Evolutionary conservation across 352 stramenopile genomes (phyloP).

Genomic region (Phytophthora hybrid): DNA sequence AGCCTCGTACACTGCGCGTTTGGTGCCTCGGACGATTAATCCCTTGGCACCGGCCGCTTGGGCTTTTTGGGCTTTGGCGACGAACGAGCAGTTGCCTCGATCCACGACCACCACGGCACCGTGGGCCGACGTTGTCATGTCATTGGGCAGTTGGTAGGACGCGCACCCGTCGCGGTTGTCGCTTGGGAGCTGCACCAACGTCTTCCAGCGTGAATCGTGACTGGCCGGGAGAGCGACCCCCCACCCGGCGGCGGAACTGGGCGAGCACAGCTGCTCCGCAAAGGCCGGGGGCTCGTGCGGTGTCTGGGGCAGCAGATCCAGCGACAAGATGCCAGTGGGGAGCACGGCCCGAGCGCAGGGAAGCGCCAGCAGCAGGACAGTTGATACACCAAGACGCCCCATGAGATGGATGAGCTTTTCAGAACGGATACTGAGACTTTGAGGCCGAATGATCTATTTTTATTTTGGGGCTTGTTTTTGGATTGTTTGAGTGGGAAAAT

Average conservation of each 20-base stretch:
- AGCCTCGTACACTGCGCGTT: conserved; percentile 65
- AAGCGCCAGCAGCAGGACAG: conserved; percentile 29
- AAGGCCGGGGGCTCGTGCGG: conserved; percentile 40
- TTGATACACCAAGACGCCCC: neutral
- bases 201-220: conserved; percentile 65
- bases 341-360: conserved; percentile 41
- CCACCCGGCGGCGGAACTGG: conserved; percentile 64
- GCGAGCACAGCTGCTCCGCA: conserved; percentile 58
- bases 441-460: conserved; percentile 2
- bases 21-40: conserved; percentile 68
- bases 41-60: conserved; percentile 63
- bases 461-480: neutral
- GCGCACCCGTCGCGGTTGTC: conserved; percentile 54
- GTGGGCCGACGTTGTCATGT: conserved; percentile 18
- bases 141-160: conserved; percentile 35
- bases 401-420: neutral
- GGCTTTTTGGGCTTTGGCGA: conserved; percentile 63
- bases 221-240: conserved; percentile 56
- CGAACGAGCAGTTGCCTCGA: conserved; percentile 81
- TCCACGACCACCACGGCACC: conserved; percentile 65
- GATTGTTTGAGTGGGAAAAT: neutral
- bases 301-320: conserved; percentile 45
- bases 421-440: conserved; percentile 15
- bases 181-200: conserved; percentile 45
- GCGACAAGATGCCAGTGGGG: conserved; percentile 51